Evolutionary conservation across 805 yeast genomes (phyloP), one percentile per base, ranked within the genome.

Genomic region (Cyberlindnera nakhonratchasimensis): DNA sequence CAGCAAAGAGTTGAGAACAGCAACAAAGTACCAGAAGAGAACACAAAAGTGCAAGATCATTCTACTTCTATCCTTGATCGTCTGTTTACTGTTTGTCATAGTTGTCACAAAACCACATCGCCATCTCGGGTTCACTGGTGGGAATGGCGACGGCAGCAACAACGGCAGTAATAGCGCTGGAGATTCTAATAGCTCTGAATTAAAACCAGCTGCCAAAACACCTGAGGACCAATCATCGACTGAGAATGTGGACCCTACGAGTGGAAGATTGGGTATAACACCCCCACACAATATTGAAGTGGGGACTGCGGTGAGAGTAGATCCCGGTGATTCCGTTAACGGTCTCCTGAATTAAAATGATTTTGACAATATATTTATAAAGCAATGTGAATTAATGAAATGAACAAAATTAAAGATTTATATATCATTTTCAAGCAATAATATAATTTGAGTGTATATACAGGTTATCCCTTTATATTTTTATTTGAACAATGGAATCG

Each of bases 11-110:
- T 67, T 93, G 47, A 69, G 73, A 9, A 73, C 79, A 52, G 97
- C 97, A 0, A 80, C 84, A 34, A 65, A 69, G 13, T 86, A 91
- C 65, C 98, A 93, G 57, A 84, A 84, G 59, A 73, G 93, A 46
- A 86, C 96, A 2, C 87, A 88, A 45, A 93, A 90, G 63, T 93
- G 98, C 66, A 89, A 88, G 61, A 65, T 91, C 29, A 90, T 91
- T 11, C 70, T 91, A 29, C 71, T 91, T 37, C 63, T 93, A 46
- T 65, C 80, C 5, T 70, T 91, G 41, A 61, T 89, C 19, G 91
- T 88, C 18, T 65, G 88, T 25, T 81, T 86, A 4, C 66, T 88
- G 40, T 67, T 89, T 34, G 74, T 89, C 50, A 59, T 88, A 13
- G 77, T 90, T 3, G 64, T 89, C 50, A 72, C 86, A 45, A 84